Base-by-base conservation (phyloP, 306 rosid genomes). In the Dryas drummondii region DNA sequence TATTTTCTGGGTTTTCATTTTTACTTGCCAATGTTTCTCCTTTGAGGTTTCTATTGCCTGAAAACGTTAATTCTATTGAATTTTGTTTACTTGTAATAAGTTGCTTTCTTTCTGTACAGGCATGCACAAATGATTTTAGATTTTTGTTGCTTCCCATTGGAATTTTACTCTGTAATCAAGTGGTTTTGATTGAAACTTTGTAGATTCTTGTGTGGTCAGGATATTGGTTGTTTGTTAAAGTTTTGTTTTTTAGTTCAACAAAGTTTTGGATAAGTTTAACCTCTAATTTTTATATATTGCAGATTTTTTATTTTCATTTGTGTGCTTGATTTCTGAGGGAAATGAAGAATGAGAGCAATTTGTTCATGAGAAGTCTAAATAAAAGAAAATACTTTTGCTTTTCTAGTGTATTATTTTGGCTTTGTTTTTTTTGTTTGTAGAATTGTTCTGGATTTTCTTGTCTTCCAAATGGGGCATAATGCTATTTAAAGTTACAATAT, bases 301-400 rank as follows among this genome's bases (percentile, higher is more conserved):
- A 4, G 56, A 10, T 62, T 62, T 4, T 9, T 61, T 37, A 14
- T 17, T 37, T 0, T 16, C 6, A 4, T 63, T 6, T 37, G 15
- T 22, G 40, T 61, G 22, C 53, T 74, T 62, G 68, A 7, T 61
- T 74, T 50, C 17, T 14, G 22, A 19, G 66, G 37, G 60, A 57
- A 3, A 10, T 22, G 41, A 46, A 44, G 51, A 44, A 48, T 14
- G 16, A 15, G 17, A 52, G 17, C 17, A 52, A 52, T 14, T 15
- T 52, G 57, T 6, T 52, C 9, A 52, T 37, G 5, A n/a, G 4
- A 37, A 61, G 1, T 32, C 0, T 61, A 17, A 11, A 19, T 9
- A 72, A 17, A 54, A 45, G 50, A 4, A 41, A 13, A 9, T 7
- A 27, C 22, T 5, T 48, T 47, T 14, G 2, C 2, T 3, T 11